Conservation (phyloP, 2,329 filamentous ascomycete genomes). For the Beauveria pseudobassiana region DNA sequence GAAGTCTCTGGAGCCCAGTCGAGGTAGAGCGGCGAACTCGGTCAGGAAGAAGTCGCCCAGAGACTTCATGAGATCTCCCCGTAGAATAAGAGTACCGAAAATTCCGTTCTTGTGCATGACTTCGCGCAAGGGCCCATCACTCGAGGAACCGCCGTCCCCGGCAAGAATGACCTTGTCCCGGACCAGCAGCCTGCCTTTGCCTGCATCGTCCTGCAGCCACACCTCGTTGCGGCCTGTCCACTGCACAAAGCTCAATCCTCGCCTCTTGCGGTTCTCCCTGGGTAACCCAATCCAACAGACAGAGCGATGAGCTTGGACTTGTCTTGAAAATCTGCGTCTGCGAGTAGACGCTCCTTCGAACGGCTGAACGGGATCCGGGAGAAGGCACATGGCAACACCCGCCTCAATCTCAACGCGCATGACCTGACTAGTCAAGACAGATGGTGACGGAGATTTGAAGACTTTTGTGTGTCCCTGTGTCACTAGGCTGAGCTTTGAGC, state of each 20-base stretch:
- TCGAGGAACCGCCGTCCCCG: slow-evolving; percentile 35
- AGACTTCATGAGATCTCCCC: slow-evolving; percentile 59
- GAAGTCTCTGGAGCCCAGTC: slow-evolving; percentile 79
- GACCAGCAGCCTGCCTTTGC: slow-evolving; percentile 58
- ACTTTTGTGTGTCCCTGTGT: slow-evolving; percentile 88
- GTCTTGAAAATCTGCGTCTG: slow-evolving; percentile 74
- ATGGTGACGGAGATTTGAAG: slow-evolving; percentile 65
- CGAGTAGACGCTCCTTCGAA: slow-evolving; percentile 76
- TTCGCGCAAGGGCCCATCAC: slow-evolving; percentile 37
- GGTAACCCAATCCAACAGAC: slow-evolving; percentile 89
- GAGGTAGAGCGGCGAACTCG: slow-evolving; percentile 70
- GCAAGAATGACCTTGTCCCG: slow-evolving; percentile 77
- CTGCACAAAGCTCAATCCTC: slow-evolving; percentile 75
- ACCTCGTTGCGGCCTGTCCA: slow-evolving; percentile 87
- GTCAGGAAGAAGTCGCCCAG: slow-evolving; percentile 68
- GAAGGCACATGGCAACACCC: slow-evolving; percentile 51
- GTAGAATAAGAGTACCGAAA: slow-evolving; percentile 78
- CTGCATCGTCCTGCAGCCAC: slow-evolving; percentile 42
- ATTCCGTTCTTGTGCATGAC: slow-evolving; percentile 71
- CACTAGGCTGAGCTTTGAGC: slow-evolving; percentile 59
- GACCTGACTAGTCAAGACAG: slow-evolving; percentile 50
- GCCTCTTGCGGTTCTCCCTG: slow-evolving; percentile 73
- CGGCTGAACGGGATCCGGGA: slow-evolving; percentile 91
- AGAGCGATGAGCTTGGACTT: slow-evolving; percentile 53
- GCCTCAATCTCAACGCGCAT: slow-evolving; percentile 44